phyloP scores from a whole-genome alignment of 495 filamentous ascomycete species.

The Hypoxylon perforatum region DNA sequence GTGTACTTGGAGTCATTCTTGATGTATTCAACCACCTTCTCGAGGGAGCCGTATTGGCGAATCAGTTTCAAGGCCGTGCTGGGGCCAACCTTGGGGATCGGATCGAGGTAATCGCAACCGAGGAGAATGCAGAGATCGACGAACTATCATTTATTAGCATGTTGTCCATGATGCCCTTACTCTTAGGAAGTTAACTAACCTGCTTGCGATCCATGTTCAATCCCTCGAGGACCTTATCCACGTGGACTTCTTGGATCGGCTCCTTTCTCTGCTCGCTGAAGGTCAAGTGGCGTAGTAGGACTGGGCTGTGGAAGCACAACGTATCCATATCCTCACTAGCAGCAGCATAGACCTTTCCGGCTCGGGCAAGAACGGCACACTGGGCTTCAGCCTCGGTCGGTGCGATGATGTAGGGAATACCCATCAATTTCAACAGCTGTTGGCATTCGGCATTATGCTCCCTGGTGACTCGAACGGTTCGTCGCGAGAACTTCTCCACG shows the following conservation, averaged over 20 bases:
- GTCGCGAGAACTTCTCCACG: constrained; percentile 95
- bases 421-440: constrained; percentile 89
- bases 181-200: constrained; percentile 54
- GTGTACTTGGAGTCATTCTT: constrained; percentile 79
- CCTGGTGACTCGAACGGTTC: constrained; percentile 92
- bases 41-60: constrained; percentile 85
- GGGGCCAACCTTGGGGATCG: constrained; percentile 92
- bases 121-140: constrained; percentile 98
- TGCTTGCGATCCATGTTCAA: constrained; percentile 87
- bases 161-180: background rate
- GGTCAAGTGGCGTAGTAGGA: constrained; percentile 91
- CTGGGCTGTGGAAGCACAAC: constrained; percentile 90
- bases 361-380: constrained; percentile 88
- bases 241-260: constrained; percentile 93
- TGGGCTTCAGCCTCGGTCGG: constrained; percentile 98
- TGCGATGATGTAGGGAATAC: constrained; percentile 92
- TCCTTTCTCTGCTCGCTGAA: constrained; percentile 98
- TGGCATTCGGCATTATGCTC: constrained; percentile 98
- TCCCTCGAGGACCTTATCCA: constrained; percentile 84
- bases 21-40: constrained; percentile 84
- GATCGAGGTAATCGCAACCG: constrained; percentile 97
- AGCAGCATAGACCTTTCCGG: constrained; percentile 95
- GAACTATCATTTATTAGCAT: constrained; percentile 66
- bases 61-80: constrained; percentile 92
- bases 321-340: constrained; percentile 99